Base-by-base conservation (phyloP, 225 moss, liverwort and hornwort species). In the Thuidium tamariscinum region DNA sequence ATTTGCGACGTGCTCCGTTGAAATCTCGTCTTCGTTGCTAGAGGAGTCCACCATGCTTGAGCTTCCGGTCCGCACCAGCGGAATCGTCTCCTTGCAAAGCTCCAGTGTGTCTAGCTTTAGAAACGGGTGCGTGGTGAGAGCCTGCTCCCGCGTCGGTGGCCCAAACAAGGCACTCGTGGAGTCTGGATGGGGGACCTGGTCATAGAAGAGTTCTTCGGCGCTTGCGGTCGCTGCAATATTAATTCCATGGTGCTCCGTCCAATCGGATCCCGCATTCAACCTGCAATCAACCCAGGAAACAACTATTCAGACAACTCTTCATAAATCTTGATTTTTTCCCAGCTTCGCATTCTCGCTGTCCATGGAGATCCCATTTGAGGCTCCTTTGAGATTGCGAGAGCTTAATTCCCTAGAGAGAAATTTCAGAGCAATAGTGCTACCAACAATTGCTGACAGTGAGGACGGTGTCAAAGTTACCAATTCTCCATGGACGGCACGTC, bases 21-120 rank as follows among this genome's bases (percentile, higher is more conserved):
- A 75, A 51, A 69, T 73, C 32, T 92, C 92, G 29, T 92, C 89
- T 15, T 92, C 87, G 88, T 89, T 88, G 81, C 74, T 70, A 4
- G 93, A 86, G 15, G 91, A 93, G 74, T 87, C 93, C 73, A 86
- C 90, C 91, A 91, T 87, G 83, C 93, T 93, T 20, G 93, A 89
- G 83, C 91, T 93, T 48, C 76, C 85, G n/a, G 91, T 82, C 2
- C 82, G 74, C 64, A 85, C 63, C 7, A 91, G 75, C 21, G 89
- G 44, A 49, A 79, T 82, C 37, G 85, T 56, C 44, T 89, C 89
- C 62, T 80, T 89, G 49, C 90, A 90, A 11, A 90, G 85, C 87
- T 90, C 87, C 81, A 88, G 74, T 11, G 91, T 80, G 81, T 90
- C 90, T 36, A 87, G 55, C 74, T 91, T 91, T 67, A 91, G 55